Conservation (phyloP, 1,139 yeast species). For the Blastobotrys raffinosifermentans region DNA sequence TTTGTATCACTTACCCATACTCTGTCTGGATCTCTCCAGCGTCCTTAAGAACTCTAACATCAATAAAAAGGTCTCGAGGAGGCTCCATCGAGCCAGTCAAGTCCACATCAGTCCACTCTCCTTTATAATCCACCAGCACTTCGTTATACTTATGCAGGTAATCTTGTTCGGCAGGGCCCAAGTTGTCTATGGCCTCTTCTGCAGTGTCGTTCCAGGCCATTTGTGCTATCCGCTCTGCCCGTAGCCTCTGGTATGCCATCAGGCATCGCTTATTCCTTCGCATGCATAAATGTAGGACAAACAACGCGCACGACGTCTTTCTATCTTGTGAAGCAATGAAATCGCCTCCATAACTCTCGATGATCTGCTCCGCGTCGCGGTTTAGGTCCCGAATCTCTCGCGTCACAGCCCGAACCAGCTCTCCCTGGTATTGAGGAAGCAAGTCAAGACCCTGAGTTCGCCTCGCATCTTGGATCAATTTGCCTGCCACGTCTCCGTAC, state of each 20-base stretch:
- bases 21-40: slow-evolving; percentile 92
- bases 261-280: slow-evolving; percentile 84
- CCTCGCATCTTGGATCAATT: slow-evolving; percentile 78
- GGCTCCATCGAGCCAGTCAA: slow-evolving; percentile 83
- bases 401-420: slow-evolving; percentile 59
- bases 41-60: slow-evolving; percentile 85
- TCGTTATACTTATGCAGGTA: slow-evolving; percentile 69
- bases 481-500: slow-evolving; percentile 88
- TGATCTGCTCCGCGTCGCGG: slow-evolving; percentile 50
- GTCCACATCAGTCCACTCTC: slow-evolving; percentile 79
- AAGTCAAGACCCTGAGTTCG: slow-evolving; percentile 62
- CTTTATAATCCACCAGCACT: slow-evolving; percentile 67
- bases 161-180: slow-evolving; percentile 76
- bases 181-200: slow-evolving; percentile 39
- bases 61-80: slow-evolving; percentile 86
- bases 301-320: slow-evolving; percentile 53
- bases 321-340: slow-evolving; percentile 29
- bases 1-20: slow-evolving; percentile 49
- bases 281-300: slow-evolving; percentile 78
- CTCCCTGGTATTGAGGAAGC: slow-evolving; percentile 70
- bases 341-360: slow-evolving; percentile 36
- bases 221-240: slow-evolving; percentile 64
- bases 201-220: slow-evolving; percentile 60
- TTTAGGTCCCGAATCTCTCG: slow-evolving; percentile 38
- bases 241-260: slow-evolving; percentile 68